Conservation (phyloP, 768 basidiomycete species). For the Termitomyces heimii region DNA sequence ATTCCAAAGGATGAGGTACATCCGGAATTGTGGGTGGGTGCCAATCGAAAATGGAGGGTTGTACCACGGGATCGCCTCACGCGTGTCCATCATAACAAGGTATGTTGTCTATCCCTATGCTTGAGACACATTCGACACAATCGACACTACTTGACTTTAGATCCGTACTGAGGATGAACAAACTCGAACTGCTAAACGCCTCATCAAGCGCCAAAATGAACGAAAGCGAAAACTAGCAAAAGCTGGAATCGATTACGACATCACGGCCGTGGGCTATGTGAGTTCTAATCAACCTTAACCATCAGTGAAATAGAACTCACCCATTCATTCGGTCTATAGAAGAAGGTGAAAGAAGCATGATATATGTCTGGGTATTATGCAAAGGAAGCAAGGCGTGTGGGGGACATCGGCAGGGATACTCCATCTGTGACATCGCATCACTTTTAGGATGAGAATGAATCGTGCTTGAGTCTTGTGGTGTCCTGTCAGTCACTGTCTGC, state of each 20-base stretch:
- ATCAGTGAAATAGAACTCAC: neutral
- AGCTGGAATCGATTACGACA: constrained; percentile 83
- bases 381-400: neutral
- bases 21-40: constrained; percentile 94
- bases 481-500: neutral
- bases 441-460: neutral
- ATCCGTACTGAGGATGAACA: constrained; percentile 70
- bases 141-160: constrained; percentile 28
- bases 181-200: constrained; percentile 53
- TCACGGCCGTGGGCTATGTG: constrained; percentile 79
- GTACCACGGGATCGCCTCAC: constrained; percentile 72
- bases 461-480: neutral
- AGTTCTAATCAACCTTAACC: constrained; percentile 24
- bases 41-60: constrained; percentile 83
- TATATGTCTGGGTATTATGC: neutral
- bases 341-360: neutral
- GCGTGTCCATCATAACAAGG: constrained; percentile 79
- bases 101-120: constrained; percentile 19
- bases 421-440: neutral
- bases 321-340: neutral
- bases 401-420: neutral
- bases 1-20: constrained; percentile 89
- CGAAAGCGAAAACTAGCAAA: constrained; percentile 76
- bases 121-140: neutral
- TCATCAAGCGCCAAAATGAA: constrained; percentile 71